These are phyloP conservation scores for Microcyclosporella mali DNA, from an alignment of 2,329 filamentous ascomycete species.

Conservation along the genomic window DNA sequence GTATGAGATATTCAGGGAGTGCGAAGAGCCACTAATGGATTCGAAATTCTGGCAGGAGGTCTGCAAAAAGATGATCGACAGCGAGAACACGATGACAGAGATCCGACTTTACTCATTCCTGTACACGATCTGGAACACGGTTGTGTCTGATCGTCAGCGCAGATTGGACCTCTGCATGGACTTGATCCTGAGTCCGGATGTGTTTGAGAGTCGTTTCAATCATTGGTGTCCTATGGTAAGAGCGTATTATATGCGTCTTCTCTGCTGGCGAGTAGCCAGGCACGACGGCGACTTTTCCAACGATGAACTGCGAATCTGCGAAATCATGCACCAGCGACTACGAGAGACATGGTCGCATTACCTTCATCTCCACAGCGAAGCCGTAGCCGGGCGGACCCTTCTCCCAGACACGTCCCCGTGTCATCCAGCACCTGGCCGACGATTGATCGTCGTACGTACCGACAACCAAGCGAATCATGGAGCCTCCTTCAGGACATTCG, in stretches of 20 bases:
- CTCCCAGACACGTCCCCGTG: constrained; percentile 73
- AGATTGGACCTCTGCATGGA: constrained; percentile 66
- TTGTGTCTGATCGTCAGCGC: constrained; percentile 58
- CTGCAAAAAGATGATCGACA: constrained; percentile 69
- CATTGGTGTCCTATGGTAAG: constrained; percentile 96
- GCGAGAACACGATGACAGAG: constrained; percentile 84
- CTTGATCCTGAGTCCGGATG: constrained; percentile 67
- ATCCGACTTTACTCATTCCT: constrained; percentile 77
- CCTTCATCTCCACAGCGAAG: constrained; percentile 63
- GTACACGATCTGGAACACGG: constrained; percentile 70
- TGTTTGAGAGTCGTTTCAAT: constrained; percentile 78
- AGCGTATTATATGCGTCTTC: constrained; percentile 81
- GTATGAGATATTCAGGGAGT: constrained; percentile 47
- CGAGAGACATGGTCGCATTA: constrained; percentile 73
- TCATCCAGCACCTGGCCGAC: constrained; percentile 74
- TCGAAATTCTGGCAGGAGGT: constrained; percentile 84
- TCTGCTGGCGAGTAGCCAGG: constrained; percentile 83
- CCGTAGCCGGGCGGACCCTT: constrained; percentile 51
- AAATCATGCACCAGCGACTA: constrained; percentile 60
- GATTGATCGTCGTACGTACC: constrained; percentile 82
- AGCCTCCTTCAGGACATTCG: constrained; percentile 57
- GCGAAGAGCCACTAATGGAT: constrained; percentile 52
- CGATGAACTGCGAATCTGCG: constrained; percentile 51
- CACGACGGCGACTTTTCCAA: constrained; percentile 55
- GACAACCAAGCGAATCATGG: constrained; percentile 55